Conservation (phyloP, 768 basidiomycete genomes). For the Gymnopilus dilepis region DNA sequence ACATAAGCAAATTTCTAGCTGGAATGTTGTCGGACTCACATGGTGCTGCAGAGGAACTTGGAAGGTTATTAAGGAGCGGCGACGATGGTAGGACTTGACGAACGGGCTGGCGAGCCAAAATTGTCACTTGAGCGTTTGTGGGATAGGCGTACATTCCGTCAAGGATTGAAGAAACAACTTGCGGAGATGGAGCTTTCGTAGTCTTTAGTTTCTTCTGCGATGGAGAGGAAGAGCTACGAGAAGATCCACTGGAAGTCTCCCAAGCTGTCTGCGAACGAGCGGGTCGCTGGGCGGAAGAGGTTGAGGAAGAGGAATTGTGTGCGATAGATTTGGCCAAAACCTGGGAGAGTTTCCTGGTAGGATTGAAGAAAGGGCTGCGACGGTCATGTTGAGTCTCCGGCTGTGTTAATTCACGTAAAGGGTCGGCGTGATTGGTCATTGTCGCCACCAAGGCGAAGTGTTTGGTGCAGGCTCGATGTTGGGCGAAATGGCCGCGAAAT, state of each 20-base stretch:
- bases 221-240: background rate
- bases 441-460: background rate
- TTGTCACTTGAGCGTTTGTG: background rate
- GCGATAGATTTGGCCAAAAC: slow-evolving; percentile 5
- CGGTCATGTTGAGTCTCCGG: slow-evolving; percentile 1
- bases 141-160: slow-evolving; percentile 14
- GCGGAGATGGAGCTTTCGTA: slow-evolving; percentile 1
- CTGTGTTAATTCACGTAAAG: background rate
- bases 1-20: too few relatives aligned
- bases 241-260: background rate
- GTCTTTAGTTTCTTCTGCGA: background rate
- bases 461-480: background rate
- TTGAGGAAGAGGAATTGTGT: background rate
- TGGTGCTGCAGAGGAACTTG: background rate
- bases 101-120: background rate
- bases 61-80: background rate
- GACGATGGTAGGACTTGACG: background rate
- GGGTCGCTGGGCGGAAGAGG: background rate
- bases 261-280: background rate
- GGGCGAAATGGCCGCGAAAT: background rate
- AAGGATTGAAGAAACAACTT: slow-evolving; percentile 11
- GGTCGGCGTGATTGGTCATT: slow-evolving; percentile 11
- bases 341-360: background rate
- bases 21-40: background rate
- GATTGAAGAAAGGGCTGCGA: slow-evolving; percentile 4